A percentile compares a stretch with the other conserved stretches of the same genome.
These are phyloP conservation scores for Sporisorium scitamineum DNA, from an alignment of 1,284 basidiomycete species.

Conservation along the genomic window DNA sequence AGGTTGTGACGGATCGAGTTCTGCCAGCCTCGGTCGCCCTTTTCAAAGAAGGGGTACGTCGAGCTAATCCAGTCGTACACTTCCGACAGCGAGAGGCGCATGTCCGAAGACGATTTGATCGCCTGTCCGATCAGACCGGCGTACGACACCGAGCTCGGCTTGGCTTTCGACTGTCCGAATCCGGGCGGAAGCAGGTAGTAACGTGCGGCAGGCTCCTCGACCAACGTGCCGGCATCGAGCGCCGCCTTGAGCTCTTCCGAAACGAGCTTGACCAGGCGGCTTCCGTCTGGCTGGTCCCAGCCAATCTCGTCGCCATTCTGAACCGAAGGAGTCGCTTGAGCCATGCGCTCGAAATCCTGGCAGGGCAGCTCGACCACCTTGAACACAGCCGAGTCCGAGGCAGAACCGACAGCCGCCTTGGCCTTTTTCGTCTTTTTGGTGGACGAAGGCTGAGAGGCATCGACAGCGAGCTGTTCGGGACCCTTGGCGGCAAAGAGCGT, in stretches of 20 bases:
- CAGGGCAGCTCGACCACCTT: conserved; percentile 37
- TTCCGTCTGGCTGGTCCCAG: conserved; percentile 67
- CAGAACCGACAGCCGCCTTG: conserved; percentile 21
- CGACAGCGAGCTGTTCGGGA: conserved; percentile 3
- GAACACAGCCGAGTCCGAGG: conserved; percentile 29
- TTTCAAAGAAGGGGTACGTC: conserved; percentile 91
- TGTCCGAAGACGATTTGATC: conserved; percentile 83
- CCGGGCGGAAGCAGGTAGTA: conserved; percentile 65
- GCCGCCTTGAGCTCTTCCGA: conserved; percentile 67
- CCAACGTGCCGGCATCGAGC: conserved; percentile 59
- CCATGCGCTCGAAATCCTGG: conserved; percentile 49
- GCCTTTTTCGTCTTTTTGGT: conserved; percentile 39
- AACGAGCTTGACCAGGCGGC: conserved; percentile 64
- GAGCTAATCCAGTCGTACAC: conserved; percentile 96
- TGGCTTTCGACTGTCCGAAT: conserved; percentile 57
- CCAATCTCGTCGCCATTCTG: conserved; percentile 52
- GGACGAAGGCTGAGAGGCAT: conserved; percentile 10
- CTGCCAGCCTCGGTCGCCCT: conserved; percentile 94
- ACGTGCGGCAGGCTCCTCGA: conserved; percentile 61
- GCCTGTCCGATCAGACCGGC: conserved; percentile 96
- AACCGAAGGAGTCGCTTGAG: conserved; percentile 22
- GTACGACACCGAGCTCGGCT: conserved; percentile 75
- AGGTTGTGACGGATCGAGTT: conserved; percentile 91
- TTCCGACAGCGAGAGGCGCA: conserved; percentile 89
- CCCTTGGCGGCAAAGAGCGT: conserved; percentile 8